Base-by-base conservation (phyloP, 495 filamentous ascomycete genomes). In the Penicillium arizonense region DNA sequence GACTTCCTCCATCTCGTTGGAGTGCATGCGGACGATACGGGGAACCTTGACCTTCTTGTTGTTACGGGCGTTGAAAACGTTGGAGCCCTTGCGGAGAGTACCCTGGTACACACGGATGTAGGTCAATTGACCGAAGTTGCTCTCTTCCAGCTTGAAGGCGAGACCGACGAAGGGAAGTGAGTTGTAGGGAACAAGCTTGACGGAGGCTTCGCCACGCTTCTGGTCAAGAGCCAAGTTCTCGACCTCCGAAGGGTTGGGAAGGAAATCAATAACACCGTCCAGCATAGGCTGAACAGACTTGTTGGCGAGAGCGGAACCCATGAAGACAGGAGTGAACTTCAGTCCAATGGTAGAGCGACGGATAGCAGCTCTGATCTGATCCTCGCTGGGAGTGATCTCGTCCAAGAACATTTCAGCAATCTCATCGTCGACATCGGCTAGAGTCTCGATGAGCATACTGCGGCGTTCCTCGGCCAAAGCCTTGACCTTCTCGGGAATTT, bases 81-180 rank as follows among this genome's bases (percentile, higher is more conserved):
- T 87, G 62, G 86, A 78, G 37, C 91, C 88, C 79, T 95, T 97
- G 71, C 81, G 88, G 52, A 99, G 74, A 18, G 83, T 82, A 56
- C 95, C 95, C 72, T 99, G 95, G 77, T 99, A 99, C 23, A 99
- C 95, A 58, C 95, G 90, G 52, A 99, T 93, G 70, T 97, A 99
- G 44, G 95, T 99, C 61, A 99, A 79, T 71, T 99, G 95, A 37
- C 95, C 95, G 65, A 96, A 99, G 64, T 96, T 96, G 76, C 90
- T 95, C 72, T 99, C 95, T 80, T 97, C 95, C 32, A 99, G 84
- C 77, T 99, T 99, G 81, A 99, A 99, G 18, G 95, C 95, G 47
- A 99, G 76, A 36, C 95, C 95, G 35, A 97, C 92, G 54, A 99
- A 95, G 1, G 95, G 95, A 6, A 93, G 77, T 5, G 89, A 87